Base-by-base conservation (phyloP, 805 yeast species). In the Ogataea paradorogensis region DNA sequence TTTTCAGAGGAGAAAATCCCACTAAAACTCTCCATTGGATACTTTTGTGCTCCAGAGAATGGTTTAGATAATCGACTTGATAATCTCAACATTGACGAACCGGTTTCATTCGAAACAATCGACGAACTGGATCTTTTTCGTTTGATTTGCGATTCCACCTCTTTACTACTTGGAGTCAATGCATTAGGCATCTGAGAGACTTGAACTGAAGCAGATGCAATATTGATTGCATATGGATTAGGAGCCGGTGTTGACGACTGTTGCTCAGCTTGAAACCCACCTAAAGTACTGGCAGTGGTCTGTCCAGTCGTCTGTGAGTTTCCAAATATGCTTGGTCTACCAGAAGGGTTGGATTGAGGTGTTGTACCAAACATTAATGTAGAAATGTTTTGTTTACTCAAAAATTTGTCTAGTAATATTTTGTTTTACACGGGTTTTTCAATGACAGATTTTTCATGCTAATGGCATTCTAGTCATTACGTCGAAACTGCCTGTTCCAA, bases 401-500 rank as follows among this genome's bases (percentile, higher is more conserved):
- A 27, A 32, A 31, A n/a, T 39, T 39, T 39, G 38, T 39, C 35
- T 39, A 39, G 8, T 22, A 27, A 18, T 39, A 39, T 4, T 22
- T 27, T 32, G 31, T 38, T 28, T 39, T 39, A 39, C 42, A 33
- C 38, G 30, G 13, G 21, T 10, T 33, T 27, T 20, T 30, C 20
- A 20, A 20, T 30, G 43, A 27, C 43, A 40, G 33, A 34, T 28
- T 30, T 38, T 39, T 39, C 35, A 39, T 33, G 42, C 36, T 10
- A 43, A 40, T 16, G 73, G 72, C 74, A 74, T 69, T 42, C 63
- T 65, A 13, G 81, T 69, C 59, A 76, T 66, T 40, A 93, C 74
- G 61, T 93, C 99, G 62, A 93, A 95, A 29, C 93, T 76, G 46
- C 99, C 99, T 7, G 99, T 93, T 63, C 99, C 99, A 39, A 89